Evolutionary conservation across 768 basidiomycete genomes (phyloP).

Genomic region (Rubroboletus satanas): DNA sequence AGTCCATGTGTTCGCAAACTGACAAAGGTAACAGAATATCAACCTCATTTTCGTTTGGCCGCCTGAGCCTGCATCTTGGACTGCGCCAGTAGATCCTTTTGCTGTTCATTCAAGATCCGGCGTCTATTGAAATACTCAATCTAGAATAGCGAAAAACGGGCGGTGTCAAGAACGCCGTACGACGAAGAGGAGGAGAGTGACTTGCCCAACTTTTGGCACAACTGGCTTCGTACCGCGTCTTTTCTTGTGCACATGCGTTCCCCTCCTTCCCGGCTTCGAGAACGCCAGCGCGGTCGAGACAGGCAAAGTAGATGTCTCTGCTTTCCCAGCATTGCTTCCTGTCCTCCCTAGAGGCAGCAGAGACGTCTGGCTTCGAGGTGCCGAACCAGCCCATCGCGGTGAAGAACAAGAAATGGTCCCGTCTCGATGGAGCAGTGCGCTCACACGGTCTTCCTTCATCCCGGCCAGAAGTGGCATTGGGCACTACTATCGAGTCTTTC

Average conservation of each 20-base stretch:
- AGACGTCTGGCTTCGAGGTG: conserved; percentile 35
- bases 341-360: conserved; percentile 52
- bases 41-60: conserved; percentile 21
- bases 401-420: background rate
- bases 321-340: conserved; percentile 82
- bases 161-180: background rate
- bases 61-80: conserved; percentile 36
- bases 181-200: conserved; percentile 11
- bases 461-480: background rate
- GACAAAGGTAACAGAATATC: background rate
- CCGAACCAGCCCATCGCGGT: conserved; percentile 36
- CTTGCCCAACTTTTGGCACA: conserved; percentile 91
- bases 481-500: background rate
- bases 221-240: conserved; percentile 57
- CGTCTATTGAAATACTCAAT: conserved; percentile 95
- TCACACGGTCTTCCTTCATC: conserved; percentile 14
- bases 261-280: conserved; percentile 74
- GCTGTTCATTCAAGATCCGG: conserved; percentile 74
- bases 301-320: conserved; percentile 80
- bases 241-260: conserved; percentile 53
- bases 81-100: conserved; percentile 64
- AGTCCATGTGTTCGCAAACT: no score
- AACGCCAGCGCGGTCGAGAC: conserved; percentile 67
- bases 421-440: conserved; percentile 5
- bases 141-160: conserved; percentile 37